These are phyloP conservation scores for Arabidopsis suecica DNA, from an alignment of 345 rosid species.

Conservation along the genomic window DNA sequence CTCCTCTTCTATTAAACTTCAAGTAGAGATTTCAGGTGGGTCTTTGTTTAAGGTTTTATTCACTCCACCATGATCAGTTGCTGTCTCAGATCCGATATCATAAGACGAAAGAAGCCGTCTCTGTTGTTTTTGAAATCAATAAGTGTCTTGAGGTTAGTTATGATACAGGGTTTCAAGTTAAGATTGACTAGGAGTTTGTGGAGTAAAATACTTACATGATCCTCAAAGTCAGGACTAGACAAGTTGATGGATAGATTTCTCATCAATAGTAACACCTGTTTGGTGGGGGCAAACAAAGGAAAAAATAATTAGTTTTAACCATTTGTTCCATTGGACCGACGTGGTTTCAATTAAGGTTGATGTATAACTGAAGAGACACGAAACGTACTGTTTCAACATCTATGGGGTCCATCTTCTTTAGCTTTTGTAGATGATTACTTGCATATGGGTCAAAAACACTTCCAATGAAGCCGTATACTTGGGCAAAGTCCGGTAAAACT, in stretches of 20 bases:
- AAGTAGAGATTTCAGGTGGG: constrained; percentile 48
- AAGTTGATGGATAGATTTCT: constrained; percentile 92
- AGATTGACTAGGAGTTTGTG: background rate
- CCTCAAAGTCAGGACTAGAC: constrained; percentile 87
- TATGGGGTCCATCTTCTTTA: constrained; percentile 86
- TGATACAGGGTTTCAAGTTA: background rate
- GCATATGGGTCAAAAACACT: constrained; percentile 79
- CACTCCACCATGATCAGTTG: constrained; percentile 40
- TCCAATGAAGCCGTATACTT: constrained; percentile 88
- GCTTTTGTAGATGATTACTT: constrained; percentile 76
- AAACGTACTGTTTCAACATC: constrained; percentile 85
- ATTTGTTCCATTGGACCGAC: constrained; percentile 13
- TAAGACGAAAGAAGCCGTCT: constrained; percentile 78
- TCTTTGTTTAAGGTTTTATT: constrained; percentile 42
- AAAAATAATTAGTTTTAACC: constrained; percentile 22
- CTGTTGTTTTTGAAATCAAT: constrained; percentile 52
- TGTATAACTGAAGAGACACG: constrained; percentile 25
- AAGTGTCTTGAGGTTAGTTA: constrained; percentile 14
- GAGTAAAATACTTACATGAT: constrained; percentile 69
- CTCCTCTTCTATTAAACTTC: constrained; percentile 27
- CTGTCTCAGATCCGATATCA: constrained; percentile 56
- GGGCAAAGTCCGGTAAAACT: constrained; percentile 87
- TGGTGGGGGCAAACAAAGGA: constrained; percentile 44
- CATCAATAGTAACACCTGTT: constrained; percentile 91
- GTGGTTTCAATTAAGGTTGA: constrained; percentile 11